Evolutionary conservation across 2,329 filamentous ascomycete species (phyloP).

Genomic region (Curvularia lunata): DNA sequence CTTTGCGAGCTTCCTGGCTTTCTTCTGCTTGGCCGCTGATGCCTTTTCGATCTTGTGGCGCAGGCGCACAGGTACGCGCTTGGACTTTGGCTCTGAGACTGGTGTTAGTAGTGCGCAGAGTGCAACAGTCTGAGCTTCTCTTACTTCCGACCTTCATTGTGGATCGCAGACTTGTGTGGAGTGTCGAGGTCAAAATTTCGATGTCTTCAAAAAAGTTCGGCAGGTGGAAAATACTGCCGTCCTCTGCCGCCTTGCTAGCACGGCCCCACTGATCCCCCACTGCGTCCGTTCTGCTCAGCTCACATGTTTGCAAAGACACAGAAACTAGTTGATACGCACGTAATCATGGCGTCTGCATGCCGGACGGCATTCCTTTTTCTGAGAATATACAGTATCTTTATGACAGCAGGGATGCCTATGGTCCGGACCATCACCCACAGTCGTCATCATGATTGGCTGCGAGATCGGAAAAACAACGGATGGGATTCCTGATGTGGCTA

Average conservation of each 20-base stretch:
- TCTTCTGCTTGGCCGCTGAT: constrained; percentile 86
- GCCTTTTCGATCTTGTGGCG: constrained; percentile 97
- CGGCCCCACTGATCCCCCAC: constrained; percentile 8
- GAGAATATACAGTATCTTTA: background rate
- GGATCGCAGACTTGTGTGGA: constrained; percentile 20
- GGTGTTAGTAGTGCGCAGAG: constrained; percentile 10
- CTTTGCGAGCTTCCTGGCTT: constrained; percentile 86
- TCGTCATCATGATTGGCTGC: constrained; percentile 20
- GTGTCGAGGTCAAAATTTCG: constrained; percentile 33
- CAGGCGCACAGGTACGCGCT: constrained; percentile 86
- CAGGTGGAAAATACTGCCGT: constrained; percentile 17
- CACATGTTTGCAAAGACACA: background rate
- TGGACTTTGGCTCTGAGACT: constrained; percentile 83
- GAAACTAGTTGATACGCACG: background rate
- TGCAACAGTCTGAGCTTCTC: constrained; percentile 7
- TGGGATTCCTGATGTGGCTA: constrained; percentile 26
- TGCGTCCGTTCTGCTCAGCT: constrained; percentile 1
- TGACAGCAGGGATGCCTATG: background rate
- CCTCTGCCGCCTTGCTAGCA: constrained; percentile 9
- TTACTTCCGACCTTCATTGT: constrained; percentile 54
- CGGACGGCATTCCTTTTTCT: background rate
- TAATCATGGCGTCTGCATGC: background rate
- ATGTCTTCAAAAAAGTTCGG: constrained; percentile 29
- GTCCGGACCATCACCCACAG: background rate
- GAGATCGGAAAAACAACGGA: constrained; percentile 16